Evolutionary conservation across 1,139 yeast genomes (phyloP), one percentile per base, ranked within the genome.

Genomic region (Zygosaccharomyces pseudobailii): DNA sequence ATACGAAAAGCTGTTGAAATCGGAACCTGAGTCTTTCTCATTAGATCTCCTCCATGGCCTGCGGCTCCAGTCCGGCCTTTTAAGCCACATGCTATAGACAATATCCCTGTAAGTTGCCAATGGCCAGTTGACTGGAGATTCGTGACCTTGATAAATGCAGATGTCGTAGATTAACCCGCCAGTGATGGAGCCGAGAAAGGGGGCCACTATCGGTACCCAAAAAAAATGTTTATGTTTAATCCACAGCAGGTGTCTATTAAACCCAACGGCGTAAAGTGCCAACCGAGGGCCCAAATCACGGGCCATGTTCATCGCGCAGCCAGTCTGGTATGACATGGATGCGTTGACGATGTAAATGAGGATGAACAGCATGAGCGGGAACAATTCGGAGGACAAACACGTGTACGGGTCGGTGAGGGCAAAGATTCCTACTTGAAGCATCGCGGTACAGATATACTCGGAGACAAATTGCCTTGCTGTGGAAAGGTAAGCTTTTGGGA

Each of bases 201-300:
- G 79, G 13, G 71, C 72, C 32, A 72, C 68, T 53, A 73, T 61
- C 42, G 79, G 78, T 27, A 75, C 75, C 80, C 80, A 76, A 57
- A 73, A 73, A 60, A 73, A 76, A 55, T 70, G 68, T 54, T 68
- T 63, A 43, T 72, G 68, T 7, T 63, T 56, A 13, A 64, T 53
- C 66, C 71, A 75, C 54, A 66, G 48, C 36, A 74, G 60, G 21
- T 66, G 65, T 43, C 67, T 57, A 40, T 74, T 71, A 53, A 74
- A 74, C 28, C 80, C 80, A 38, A 74, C 66, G 40, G 72, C 62
- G 40, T 65, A 66, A 28, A 76, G 61, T 28, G 78, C 78, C 40
- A 75, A 57, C 55, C 80, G 65, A 49, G 80, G 80, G 35, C 76
- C 78, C 46, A 75, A 67, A 61, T 76, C 80, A 65, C 80, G 73